A percentile compares a stretch with the other conserved stretches of the same genome.
Evolutionary conservation across 306 rosid genomes (phyloP).

Genomic region (Quercus wislizeni): DNA sequence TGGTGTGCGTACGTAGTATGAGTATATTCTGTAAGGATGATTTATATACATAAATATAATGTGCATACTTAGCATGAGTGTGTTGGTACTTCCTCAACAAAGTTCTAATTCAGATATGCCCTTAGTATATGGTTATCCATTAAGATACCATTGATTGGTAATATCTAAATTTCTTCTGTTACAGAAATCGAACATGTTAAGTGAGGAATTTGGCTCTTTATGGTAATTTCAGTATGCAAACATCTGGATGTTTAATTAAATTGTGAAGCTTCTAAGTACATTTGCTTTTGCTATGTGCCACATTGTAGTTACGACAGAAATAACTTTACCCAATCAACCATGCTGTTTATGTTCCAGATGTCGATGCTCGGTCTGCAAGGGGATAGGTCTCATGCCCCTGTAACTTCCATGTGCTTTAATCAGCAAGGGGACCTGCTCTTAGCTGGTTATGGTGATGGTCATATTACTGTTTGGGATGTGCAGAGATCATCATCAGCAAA

Average conservation of each 20-base stretch:
- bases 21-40: background rate
- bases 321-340: constrained; percentile 22
- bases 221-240: background rate
- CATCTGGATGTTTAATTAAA: background rate
- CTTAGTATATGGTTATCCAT: background rate
- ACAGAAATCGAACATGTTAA: background rate
- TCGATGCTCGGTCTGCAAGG: constrained; percentile 80
- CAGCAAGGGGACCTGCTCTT: constrained; percentile 95
- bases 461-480: constrained; percentile 84
- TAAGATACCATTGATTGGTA: background rate
- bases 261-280: background rate
- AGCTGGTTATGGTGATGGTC: constrained; percentile 96
- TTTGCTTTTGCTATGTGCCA: background rate
- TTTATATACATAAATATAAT: background rate
- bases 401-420: constrained; percentile 88
- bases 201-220: background rate
- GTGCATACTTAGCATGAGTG: background rate
- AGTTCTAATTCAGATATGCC: background rate
- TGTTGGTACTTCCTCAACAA: background rate
- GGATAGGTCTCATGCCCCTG: constrained; percentile 68
- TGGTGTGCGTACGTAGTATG: background rate
- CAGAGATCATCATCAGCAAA: constrained; percentile 70
- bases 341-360: constrained; percentile 53
- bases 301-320: background rate
- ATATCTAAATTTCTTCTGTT: background rate